Conservation (phyloP, 257 asterid species). For the Petunia secreta region DNA sequence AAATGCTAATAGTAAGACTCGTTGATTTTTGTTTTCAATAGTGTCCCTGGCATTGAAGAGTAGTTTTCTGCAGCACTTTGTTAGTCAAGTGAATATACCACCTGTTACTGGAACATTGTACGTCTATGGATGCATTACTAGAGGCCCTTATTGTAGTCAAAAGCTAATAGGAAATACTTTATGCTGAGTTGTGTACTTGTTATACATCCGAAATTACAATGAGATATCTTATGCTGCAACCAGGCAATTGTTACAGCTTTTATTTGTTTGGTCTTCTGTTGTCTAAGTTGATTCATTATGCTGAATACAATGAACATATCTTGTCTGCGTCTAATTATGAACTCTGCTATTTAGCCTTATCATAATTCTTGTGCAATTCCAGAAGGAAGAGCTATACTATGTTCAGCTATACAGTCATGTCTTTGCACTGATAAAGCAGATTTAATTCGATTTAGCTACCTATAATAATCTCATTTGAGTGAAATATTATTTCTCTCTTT, state of each 20-base stretch:
- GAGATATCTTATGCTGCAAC: background rate
- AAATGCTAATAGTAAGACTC: conserved; percentile 5
- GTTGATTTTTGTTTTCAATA: background rate
- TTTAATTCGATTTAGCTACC: too few relatives aligned
- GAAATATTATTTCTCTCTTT: too few relatives aligned
- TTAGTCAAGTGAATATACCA: background rate
- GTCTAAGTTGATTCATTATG: too few relatives aligned
- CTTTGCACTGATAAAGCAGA: too few relatives aligned
- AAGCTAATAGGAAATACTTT: conserved; percentile 1
- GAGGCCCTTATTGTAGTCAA: background rate
- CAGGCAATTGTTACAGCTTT: background rate
- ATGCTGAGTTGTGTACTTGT: conserved; percentile 9
- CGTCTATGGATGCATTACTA: background rate
- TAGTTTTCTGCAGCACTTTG: background rate
- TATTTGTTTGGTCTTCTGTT: background rate
- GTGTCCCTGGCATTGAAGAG: background rate
- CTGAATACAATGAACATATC: too few relatives aligned
- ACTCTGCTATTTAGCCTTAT: too few relatives aligned
- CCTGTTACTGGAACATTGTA: background rate
- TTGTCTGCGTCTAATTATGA: too few relatives aligned
- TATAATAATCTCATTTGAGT: too few relatives aligned
- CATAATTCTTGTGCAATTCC: too few relatives aligned
- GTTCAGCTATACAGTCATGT: too few relatives aligned
- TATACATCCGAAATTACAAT: background rate
- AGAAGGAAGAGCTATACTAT: too few relatives aligned